Conservation (phyloP, 352 stramenopile genomes). For the Thraustotheca clavata region DNA sequence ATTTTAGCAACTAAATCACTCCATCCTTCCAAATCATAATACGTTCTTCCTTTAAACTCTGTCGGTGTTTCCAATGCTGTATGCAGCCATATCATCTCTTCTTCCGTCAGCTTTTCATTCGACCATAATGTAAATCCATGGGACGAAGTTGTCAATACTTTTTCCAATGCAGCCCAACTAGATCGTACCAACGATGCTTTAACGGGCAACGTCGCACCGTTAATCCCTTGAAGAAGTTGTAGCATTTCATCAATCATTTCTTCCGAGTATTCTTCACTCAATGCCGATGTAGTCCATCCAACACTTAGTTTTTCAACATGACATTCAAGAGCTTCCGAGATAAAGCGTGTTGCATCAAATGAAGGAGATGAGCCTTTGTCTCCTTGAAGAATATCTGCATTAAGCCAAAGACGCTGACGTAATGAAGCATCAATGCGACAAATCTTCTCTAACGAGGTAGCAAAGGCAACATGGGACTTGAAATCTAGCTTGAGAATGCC, state of each 20-base stretch:
- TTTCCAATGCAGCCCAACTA: slow-evolving; percentile 3
- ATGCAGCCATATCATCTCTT: slow-evolving; percentile 10
- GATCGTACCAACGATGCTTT: slow-evolving; percentile 11
- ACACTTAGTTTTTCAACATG: slow-evolving; percentile 11
- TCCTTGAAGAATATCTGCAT: slow-evolving; percentile 12
- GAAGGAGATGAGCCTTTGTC: background rate
- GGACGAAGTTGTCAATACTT: background rate
- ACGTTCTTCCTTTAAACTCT: slow-evolving; percentile 2
- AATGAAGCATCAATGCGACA: background rate
- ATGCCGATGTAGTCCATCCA: slow-evolving; percentile 9
- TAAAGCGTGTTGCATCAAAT: slow-evolving; percentile 9
- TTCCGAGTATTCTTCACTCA: slow-evolving; percentile 7
- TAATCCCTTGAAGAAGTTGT: background rate
- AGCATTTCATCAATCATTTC: slow-evolving; percentile 17
- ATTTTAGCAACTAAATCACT: slow-evolving; percentile 6
- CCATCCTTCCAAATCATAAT: slow-evolving; percentile 17
- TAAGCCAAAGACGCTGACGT: slow-evolving; percentile 10
- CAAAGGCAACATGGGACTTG: slow-evolving; percentile 12
- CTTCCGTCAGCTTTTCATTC: slow-evolving; percentile 7
- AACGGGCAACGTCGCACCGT: slow-evolving; percentile 6
- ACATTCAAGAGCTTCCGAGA: background rate
- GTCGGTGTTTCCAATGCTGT: background rate
- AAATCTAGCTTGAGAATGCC: slow-evolving; percentile 20
- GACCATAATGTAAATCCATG: slow-evolving; percentile 18
- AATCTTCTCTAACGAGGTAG: background rate